Percentiles rank a stretch among this genome's conserved stretches.
phyloP scores from a whole-genome alignment of 352 stramenopile genomes.

The Phytopythium vexans region DNA sequence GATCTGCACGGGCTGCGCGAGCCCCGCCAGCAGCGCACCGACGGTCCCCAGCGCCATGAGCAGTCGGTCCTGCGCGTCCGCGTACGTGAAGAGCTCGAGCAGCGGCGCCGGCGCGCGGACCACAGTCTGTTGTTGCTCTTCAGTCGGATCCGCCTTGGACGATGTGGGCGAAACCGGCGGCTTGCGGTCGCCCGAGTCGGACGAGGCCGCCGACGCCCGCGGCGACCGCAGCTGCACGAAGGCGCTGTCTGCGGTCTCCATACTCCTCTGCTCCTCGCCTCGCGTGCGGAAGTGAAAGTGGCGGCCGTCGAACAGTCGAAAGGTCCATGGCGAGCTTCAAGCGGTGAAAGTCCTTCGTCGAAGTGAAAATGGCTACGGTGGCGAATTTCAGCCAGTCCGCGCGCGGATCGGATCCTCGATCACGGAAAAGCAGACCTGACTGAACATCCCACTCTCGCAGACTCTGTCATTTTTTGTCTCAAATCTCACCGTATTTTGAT shows the following conservation, averaged over 20 bases:
- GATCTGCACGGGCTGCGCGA: constrained; percentile 39
- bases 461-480: too few species aligned
- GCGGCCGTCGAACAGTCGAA: background rate
- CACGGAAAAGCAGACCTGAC: too few species aligned
- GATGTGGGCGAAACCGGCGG: background rate
- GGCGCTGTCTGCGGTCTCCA: too few species aligned
- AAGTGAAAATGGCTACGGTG: too few species aligned
- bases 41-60: constrained; percentile 35
- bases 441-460: too few species aligned
- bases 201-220: background rate
- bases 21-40: constrained; percentile 16
- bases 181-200: background rate
- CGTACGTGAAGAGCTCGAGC: constrained; percentile 41
- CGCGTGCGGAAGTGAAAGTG: background rate
- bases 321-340: too few species aligned
- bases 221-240: background rate
- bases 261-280: too few species aligned
- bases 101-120: background rate
- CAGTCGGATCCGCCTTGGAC: background rate
- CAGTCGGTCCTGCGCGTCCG: constrained; percentile 25
- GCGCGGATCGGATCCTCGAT: too few species aligned
- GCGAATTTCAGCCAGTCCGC: too few species aligned
- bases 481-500: too few species aligned
- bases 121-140: too few species aligned
- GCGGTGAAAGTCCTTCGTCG: too few species aligned